These are phyloP conservation scores for Rhizoctonia solani DNA, from an alignment of 1,284 basidiomycete species.

Conservation along the genomic window DNA sequence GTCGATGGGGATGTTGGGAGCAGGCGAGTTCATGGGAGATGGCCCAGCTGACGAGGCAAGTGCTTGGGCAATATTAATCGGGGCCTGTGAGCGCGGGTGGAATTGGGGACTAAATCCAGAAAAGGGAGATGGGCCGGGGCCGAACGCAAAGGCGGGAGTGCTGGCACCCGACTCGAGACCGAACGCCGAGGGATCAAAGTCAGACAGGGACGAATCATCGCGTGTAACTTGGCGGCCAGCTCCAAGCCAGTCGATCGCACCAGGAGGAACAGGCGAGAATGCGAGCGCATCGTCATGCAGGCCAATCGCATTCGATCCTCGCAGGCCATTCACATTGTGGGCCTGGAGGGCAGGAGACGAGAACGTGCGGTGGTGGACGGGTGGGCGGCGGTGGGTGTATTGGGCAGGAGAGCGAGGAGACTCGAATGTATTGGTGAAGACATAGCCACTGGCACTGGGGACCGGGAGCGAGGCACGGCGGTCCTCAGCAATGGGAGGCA, in stretches of 20 bases:
- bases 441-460: constrained; percentile 26
- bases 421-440: constrained; percentile 38
- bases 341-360: constrained; percentile 28
- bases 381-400: constrained; percentile 11
- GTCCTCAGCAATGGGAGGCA: constrained; percentile 34
- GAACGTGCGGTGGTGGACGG: constrained; percentile 26
- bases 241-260: constrained; percentile 27
- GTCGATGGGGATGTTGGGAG: too few relatives aligned
- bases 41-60: constrained; percentile 32
- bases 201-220: constrained; percentile 12
- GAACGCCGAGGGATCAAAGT: constrained; percentile 19
- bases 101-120: constrained; percentile 31
- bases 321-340: constrained; percentile 3
- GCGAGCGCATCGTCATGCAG: constrained; percentile 18
- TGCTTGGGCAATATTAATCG: constrained; percentile 30
- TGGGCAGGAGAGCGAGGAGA: constrained; percentile 30
- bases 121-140: constrained; percentile 27
- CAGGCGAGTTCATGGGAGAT: constrained; percentile 30
- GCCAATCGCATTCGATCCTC: constrained; percentile 7
- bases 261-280: constrained; percentile 21
- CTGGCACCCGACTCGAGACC: constrained; percentile 29
- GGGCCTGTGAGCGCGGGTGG: constrained; percentile 30
- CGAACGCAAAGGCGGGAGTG: constrained; percentile 35
- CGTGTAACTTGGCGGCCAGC: neutral
- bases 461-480: constrained; percentile 14